phyloP scores from a whole-genome alignment of 768 basidiomycete genomes.

The Termitomyces sp. region DNA sequence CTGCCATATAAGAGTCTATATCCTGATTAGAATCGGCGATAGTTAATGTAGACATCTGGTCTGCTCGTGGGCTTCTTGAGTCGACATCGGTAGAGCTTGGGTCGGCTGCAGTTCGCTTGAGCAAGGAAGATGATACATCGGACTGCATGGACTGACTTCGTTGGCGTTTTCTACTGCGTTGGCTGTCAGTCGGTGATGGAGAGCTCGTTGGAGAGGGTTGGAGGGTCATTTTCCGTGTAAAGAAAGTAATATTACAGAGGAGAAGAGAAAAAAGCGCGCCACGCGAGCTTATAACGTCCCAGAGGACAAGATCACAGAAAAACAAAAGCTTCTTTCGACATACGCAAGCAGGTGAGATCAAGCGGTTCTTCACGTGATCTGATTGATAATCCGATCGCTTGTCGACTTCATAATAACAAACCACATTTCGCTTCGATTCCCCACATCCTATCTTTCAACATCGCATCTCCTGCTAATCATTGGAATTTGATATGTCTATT shows the following conservation, averaged over 20 bases:
- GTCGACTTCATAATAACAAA: not conserved
- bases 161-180: conserved; percentile 59
- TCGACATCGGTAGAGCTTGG: conserved; percentile 40
- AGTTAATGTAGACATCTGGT: conserved; percentile 38
- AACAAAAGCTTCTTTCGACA: conserved; percentile 2
- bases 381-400: conserved; percentile 1
- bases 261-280: conserved; percentile 9
- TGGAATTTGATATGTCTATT: conserved; percentile 28
- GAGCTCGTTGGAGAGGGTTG: conserved; percentile 42
- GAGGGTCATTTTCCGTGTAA: conserved; percentile 33
- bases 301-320: conserved; percentile 11
- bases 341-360: conserved; percentile 7
- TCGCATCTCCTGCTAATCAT: not conserved
- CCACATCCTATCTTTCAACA: not conserved
- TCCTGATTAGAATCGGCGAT: conserved; percentile 42
- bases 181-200: conserved; percentile 34
- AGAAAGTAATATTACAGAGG: conserved; percentile 2
- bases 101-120: conserved; percentile 78
- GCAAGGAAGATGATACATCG: conserved; percentile 61
- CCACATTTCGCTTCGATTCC: not conserved
- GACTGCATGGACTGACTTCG: conserved; percentile 76
- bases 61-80: conserved; percentile 31
- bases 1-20: conserved; percentile 66
- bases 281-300: conserved; percentile 4
- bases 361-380: not conserved